Base-by-base conservation (phyloP, 305 asterid species). In the Plantago coronopus region DNA sequence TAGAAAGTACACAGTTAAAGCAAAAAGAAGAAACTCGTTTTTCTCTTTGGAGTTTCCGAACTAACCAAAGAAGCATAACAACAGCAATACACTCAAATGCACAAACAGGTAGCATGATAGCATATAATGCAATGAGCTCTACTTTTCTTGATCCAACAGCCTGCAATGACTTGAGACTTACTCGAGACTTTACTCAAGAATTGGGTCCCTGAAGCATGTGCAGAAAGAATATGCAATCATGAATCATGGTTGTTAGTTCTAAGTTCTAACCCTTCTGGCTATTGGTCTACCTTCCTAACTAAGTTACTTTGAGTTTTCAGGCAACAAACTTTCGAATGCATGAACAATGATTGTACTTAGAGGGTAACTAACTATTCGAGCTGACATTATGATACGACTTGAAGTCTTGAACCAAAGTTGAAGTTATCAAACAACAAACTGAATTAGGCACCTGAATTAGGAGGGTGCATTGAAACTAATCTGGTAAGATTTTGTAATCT, bases 401-500 rank as follows among this genome's bases (percentile, higher is more conserved):
- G 7, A 31, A 53, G 27, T n/a, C 37, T 25, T 53, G 7, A 31
- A 53, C 42, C 23, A 51, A 23, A 53, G 19, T 15, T 53, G 14
- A 53, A 5, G n/a, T 53, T 17, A 53, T 2, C 11, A 53, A 5
- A 23, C 38, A 53, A 23, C 38, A 53, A 17, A 51, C 40, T 5
- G 40, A 25, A 9, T 53, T 53, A 37, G 14, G 58, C 58, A 53
- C 58, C 14, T 15, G 38, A 53, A 25, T 53, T 14, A 53, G 40
- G 27, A 25, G 3, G 29, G 16, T 14, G 58, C 42, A 53, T 53
- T 37, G n/a, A 16, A 6, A 37, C 7, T 25, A 53, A 15, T 22
- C 37, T 23, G 15, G 23, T 23, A 53, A 53, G 58, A 10, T 14
- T 2, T 51, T 23, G 38, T 17, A 22, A 50, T 17, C 37, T 34